Base-by-base conservation (phyloP, 2,329 filamentous ascomycete species). In the Colletotrichum sp. region DNA sequence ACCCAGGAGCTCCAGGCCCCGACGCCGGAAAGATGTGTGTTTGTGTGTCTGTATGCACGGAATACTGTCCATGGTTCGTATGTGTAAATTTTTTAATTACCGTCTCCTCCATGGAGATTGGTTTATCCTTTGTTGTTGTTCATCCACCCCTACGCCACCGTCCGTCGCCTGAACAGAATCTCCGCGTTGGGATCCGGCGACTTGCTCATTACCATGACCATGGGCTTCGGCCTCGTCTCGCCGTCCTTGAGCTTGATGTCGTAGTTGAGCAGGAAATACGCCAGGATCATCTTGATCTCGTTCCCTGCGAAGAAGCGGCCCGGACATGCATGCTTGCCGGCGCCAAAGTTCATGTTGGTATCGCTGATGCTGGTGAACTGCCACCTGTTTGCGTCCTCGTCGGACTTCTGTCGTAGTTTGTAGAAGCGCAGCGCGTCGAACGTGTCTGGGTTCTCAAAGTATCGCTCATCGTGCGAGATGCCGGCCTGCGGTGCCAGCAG, bases 371-470 rank as follows among this genome's bases (percentile, higher is more conserved):
- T 84, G 5, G 86, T 86, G 73, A 88, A 88, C 69, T 88, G 87
- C 81, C 82, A 84, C 43, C 84, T 81, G 76, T 85, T 84, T 36
- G 80, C 83, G 76, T 84, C 84, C 64, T 85, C 83, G 26, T 79
- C 79, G 2, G 83, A 84, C 70, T 81, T 79, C 71, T 86, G 82
- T 12, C 86, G 85, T 75, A 87, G 78, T 63, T 83, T 86, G 80
- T 87, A 88, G 81, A 90, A 90, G 66, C 88, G 88, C 67, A 90
- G 78, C 6, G 87, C 85, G 76, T 90, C 88, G 67, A 90, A 88
- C 2, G 83, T 83, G 24, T 86, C 84, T 7, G 88, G 84, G 24
- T 84, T 81, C 13, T 82, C 79, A 77, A 84, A 88, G 79, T 83
- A 85, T 28, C 82, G 82, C 72, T 83, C 84, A 76, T 88, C 86